These are phyloP conservation scores for Thalassiosira livingstoniorum DNA, from an alignment of 352 stramenopile genomes.

Conservation along the genomic window DNA sequence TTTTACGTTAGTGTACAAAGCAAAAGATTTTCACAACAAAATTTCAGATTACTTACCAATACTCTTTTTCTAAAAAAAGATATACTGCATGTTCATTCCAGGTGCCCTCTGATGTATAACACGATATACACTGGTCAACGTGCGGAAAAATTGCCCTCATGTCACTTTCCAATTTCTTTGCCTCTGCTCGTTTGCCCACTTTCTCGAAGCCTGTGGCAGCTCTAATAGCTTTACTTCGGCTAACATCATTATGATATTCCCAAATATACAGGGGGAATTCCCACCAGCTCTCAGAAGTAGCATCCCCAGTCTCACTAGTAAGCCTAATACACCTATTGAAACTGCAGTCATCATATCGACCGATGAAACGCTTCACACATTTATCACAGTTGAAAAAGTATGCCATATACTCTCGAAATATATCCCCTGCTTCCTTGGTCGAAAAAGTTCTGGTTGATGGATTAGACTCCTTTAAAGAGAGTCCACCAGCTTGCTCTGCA, in stretches of 20 bases:
- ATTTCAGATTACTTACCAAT: conserved; percentile 61
- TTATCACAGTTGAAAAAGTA: conserved; percentile 79
- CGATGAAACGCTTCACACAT: conserved; percentile 73
- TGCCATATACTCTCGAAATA: conserved; percentile 76
- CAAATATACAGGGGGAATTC: conserved; percentile 75
- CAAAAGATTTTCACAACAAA: background rate
- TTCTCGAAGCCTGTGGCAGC: conserved; percentile 31
- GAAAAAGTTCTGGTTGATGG: conserved; percentile 65
- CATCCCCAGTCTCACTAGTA: conserved; percentile 39
- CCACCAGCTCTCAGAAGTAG: conserved; percentile 68
- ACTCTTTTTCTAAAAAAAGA: conserved; percentile 72
- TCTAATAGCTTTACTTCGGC: conserved; percentile 58
- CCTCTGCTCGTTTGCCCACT: conserved; percentile 32
- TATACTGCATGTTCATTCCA: conserved; percentile 79
- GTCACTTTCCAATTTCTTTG: conserved; percentile 48
- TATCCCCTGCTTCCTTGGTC: conserved; percentile 61
- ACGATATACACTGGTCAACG: conserved; percentile 67
- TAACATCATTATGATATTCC: conserved; percentile 78
- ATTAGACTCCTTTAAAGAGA: conserved; percentile 58
- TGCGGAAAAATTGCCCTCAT: conserved; percentile 67
- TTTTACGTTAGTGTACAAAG: background rate
- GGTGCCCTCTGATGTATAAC: conserved; percentile 65
- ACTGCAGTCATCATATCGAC: conserved; percentile 74
- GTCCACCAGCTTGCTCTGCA: conserved; percentile 72
- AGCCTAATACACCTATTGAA: conserved; percentile 74